A percentile compares a stretch with the other conserved stretches of the same genome.
These are phyloP conservation scores for Pholiota adiposa DNA, from an alignment of 1,284 basidiomycete genomes.

Conservation along the genomic window DNA sequence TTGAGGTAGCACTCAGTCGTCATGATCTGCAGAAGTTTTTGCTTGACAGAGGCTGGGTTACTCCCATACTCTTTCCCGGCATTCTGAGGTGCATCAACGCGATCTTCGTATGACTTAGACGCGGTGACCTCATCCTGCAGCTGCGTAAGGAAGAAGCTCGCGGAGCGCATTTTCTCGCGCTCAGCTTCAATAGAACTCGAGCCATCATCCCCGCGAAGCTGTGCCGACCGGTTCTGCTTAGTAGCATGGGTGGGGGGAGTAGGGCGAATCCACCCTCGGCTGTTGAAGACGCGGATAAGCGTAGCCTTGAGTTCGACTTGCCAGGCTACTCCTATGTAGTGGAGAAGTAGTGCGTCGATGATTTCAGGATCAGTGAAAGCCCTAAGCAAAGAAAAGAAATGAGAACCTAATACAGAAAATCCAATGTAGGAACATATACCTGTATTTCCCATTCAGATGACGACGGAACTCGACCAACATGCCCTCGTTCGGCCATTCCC, in stretches of 20 bases:
- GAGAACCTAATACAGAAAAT: background rate
- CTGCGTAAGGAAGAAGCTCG: constrained; percentile 39
- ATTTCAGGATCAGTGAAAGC: constrained; percentile 51
- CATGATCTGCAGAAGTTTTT: constrained; percentile 41
- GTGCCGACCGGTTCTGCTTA: constrained; percentile 22
- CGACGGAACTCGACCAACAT: constrained; percentile 46
- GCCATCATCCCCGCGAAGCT: constrained; percentile 20
- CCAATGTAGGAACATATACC: constrained; percentile 18
- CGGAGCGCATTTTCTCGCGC: constrained; percentile 25
- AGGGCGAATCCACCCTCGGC: constrained; percentile 39
- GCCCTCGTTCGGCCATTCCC: constrained; percentile 46
- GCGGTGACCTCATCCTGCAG: constrained; percentile 27
- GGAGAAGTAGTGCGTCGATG: constrained; percentile 45
- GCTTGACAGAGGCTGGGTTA: constrained; percentile 29
- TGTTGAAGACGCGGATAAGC: constrained; percentile 33
- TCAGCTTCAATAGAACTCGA: constrained; percentile 26
- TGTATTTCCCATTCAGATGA: constrained; percentile 49
- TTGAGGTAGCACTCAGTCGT: constrained; percentile 43
- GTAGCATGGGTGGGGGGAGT: constrained; percentile 20
- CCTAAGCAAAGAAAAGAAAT: constrained; percentile 27
- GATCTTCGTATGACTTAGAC: constrained; percentile 33
- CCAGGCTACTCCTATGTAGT: constrained; percentile 46
- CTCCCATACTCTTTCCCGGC: background rate
- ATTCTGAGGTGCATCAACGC: constrained; percentile 23
- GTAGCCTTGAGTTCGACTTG: constrained; percentile 40